Base-by-base conservation (phyloP, 306 rosid genomes). In the Psophocarpus tetragonolobus region DNA sequence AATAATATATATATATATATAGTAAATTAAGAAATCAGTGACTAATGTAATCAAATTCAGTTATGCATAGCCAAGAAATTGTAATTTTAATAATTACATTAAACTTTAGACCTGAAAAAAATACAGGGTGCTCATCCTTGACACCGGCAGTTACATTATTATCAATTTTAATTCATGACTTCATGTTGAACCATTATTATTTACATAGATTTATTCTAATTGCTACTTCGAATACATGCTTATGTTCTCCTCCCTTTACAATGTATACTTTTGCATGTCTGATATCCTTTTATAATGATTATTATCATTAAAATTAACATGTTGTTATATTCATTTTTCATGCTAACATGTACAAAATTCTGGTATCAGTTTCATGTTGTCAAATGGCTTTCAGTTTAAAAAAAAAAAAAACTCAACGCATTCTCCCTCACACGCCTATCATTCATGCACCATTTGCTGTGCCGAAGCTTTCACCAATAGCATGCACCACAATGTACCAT, bases 361-460 rank as follows among this genome's bases (percentile, higher is more conserved):
- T 24, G 53, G 69, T 23, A 53, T 36, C 13, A 51, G 66, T 68
- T 68, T 78, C 50, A 29, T 12, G 63, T 13, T 78, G 82, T 76
- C 70, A n/a, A n/a, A n/a, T n/a, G n/a, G n/a, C n/a, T n/a, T n/a
- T n/a, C n/a, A n/a, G n/a, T n/a, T n/a, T n/a, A n/a, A n/a, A n/a
- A n/a, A n/a, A n/a, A n/a, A n/a, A n/a, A n/a, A n/a, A n/a, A n/a
- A n/a, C n/a, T n/a, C n/a, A n/a, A n/a, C n/a, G n/a, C n/a, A n/a
- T n/a, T n/a, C n/a, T n/a, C n/a, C n/a, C n/a, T n/a, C n/a, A n/a
- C n/a, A n/a, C n/a, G n/a, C n/a, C n/a, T n/a, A n/a, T n/a, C n/a
- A n/a, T n/a, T n/a, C n/a, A n/a, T n/a, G n/a, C n/a, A n/a, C n/a
- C n/a, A n/a, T n/a, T n/a, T n/a, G n/a, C n/a, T n/a, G n/a, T n/a